These are phyloP conservation scores for Helenozyma baotianmanensis DNA, from an alignment of 805 yeast genomes.

Conservation along the genomic window DNA sequence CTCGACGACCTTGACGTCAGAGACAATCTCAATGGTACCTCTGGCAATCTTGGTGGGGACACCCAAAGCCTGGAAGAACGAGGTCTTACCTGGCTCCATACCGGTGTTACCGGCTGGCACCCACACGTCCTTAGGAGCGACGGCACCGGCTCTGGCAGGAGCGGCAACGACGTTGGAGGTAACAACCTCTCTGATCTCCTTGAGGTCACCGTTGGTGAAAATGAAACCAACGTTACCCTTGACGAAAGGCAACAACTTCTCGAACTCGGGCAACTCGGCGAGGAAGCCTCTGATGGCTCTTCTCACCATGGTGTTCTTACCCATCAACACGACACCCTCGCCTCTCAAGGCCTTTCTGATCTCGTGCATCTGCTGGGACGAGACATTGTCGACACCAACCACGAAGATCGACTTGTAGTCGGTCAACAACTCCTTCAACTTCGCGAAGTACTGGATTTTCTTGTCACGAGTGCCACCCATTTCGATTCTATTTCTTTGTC, in stretches of 20 bases:
- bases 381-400: constrained; percentile 99
- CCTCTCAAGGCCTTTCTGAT: constrained; percentile 96
- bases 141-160: constrained; percentile 99
- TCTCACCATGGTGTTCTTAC: constrained; percentile 99
- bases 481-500: constrained; percentile 72
- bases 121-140: constrained; percentile 97
- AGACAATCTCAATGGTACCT: constrained; percentile 99
- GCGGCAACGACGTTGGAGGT: constrained; percentile 96
- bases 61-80: constrained; percentile 99
- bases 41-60: constrained; percentile 99
- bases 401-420: constrained; percentile 97
- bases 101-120: constrained; percentile 99
- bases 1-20: constrained; percentile 92
- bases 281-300: constrained; percentile 98
- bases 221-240: constrained; percentile 99
- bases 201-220: constrained; percentile 95
- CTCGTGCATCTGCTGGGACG: constrained; percentile 99
- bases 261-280: constrained; percentile 90
- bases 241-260: constrained; percentile 90
- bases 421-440: constrained; percentile 91
- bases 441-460: constrained; percentile 91
- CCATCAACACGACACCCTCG: constrained; percentile 95
- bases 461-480: constrained; percentile 99
- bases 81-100: constrained; percentile 99
- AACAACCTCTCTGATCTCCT: constrained; percentile 84